Conservation (phyloP, 2,329 filamentous ascomycete genomes). For the Cryphonectria japonica region DNA sequence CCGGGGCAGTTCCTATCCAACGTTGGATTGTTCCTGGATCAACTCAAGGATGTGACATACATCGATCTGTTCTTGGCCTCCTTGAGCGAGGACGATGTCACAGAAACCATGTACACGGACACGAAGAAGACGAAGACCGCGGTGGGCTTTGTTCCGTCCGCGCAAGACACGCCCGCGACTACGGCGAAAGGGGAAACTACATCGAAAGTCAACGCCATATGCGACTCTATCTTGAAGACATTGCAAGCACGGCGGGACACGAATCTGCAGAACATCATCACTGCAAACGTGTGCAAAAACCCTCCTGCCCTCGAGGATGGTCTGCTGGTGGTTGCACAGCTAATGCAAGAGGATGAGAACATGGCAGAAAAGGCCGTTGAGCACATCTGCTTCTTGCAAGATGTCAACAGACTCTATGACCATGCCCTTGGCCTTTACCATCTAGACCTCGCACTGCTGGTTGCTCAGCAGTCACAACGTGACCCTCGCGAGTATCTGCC, state of each 20-base stretch:
- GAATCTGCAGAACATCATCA: slow-evolving; percentile 89
- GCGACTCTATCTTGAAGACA: slow-evolving; percentile 76
- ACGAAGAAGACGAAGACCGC: slow-evolving; percentile 59
- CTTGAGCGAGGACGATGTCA: slow-evolving; percentile 87
- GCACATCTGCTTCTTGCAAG: slow-evolving; percentile 96
- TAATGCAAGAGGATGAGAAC: slow-evolving; percentile 69
- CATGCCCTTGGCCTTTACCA: slow-evolving; percentile 90
- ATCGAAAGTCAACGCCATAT: slow-evolving; percentile 84
- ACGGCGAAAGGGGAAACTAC: slow-evolving; percentile 27
- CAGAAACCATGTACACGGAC: slow-evolving; percentile 90
- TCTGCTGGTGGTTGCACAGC: slow-evolving; percentile 73
- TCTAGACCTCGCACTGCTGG: slow-evolving; percentile 83
- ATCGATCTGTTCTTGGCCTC: slow-evolving; percentile 92
- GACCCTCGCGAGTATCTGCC: slow-evolving; percentile 95
- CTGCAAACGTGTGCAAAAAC: slow-evolving; percentile 89
- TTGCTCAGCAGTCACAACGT: slow-evolving; percentile 94
- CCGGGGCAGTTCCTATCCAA: slow-evolving; percentile 81
- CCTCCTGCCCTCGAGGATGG: slow-evolving; percentile 90
- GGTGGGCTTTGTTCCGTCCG: slow-evolving; percentile 2
- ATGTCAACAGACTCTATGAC: slow-evolving; percentile 90
- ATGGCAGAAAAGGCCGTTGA: slow-evolving; percentile 88
- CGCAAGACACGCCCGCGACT: slow-evolving; percentile 5
- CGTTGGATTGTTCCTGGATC: slow-evolving; percentile 77
- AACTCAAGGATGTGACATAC: slow-evolving; percentile 78
- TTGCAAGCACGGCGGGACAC: slow-evolving; percentile 65